These are phyloP conservation scores for Boletus subparvulus DNA, from an alignment of 768 basidiomycete genomes.

Conservation along the genomic window DNA sequence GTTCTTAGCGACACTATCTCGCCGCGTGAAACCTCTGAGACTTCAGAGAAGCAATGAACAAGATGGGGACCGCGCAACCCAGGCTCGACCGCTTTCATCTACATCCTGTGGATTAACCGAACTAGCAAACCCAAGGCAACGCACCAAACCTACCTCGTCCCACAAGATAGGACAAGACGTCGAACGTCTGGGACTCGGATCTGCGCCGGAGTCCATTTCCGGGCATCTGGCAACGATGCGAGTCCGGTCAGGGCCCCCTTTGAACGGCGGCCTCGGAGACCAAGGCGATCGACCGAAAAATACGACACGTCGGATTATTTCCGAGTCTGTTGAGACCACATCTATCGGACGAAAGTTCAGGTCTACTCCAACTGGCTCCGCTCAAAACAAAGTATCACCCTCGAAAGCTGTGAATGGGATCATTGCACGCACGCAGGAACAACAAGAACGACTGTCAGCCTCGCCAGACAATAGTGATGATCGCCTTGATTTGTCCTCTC, in stretches of 20 bases:
- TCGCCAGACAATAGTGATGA: constrained; percentile 17
- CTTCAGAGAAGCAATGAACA: constrained; percentile 8
- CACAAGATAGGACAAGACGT: constrained; percentile 9
- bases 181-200: constrained; percentile 16
- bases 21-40: constrained; percentile 13
- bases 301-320: constrained; percentile 17
- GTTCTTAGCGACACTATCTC: constrained; percentile 12
- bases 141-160: constrained; percentile 14
- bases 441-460: constrained; percentile 10
- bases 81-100: constrained; percentile 1
- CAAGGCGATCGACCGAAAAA: not conserved
- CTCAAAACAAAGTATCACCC: constrained; percentile 7
- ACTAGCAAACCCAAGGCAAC: constrained; percentile 5
- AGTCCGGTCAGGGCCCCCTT: constrained; percentile 16
- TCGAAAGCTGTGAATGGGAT: not conserved
- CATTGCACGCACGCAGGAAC: not conserved
- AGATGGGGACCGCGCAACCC: constrained; percentile 1
- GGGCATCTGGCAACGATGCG: constrained; percentile 26
- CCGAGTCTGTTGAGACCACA: constrained; percentile 14
- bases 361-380: not conserved
- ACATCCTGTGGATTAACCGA: constrained; percentile 3
- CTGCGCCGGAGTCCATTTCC: constrained; percentile 29
- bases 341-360: constrained; percentile 6
- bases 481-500: constrained; percentile 24
- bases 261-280: not conserved